Percentiles rank a stretch among this genome's conserved stretches.
Conservation (phyloP, 495 filamentous ascomycete species). For the Aspergillus conjunctus region DNA sequence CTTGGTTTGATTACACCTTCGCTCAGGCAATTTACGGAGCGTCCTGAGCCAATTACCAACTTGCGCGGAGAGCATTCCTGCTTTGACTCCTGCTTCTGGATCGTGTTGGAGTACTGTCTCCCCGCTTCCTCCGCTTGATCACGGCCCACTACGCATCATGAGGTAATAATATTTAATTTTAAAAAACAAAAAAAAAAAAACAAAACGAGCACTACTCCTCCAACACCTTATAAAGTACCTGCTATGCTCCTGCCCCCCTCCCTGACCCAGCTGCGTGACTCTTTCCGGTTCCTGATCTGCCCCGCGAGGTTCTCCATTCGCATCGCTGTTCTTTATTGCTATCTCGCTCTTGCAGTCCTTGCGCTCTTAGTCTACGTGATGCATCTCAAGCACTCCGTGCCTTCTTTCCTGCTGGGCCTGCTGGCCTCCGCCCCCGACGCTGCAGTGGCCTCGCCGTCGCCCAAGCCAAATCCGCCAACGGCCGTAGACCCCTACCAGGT, state of each 20-base stretch:
- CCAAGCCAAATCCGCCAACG: slow-evolving; percentile 27
- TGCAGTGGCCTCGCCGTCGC: slow-evolving; percentile 15
- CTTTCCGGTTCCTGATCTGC: slow-evolving; percentile 36
- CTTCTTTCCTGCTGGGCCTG: slow-evolving; percentile 41
- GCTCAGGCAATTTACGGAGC: slow-evolving; percentile 24
- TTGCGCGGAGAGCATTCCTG: slow-evolving; percentile 10
- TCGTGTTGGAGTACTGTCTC: slow-evolving; percentile 15
- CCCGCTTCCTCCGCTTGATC: slow-evolving; percentile 6
- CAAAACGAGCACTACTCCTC: background rate
- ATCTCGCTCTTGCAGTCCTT: slow-evolving; percentile 37
- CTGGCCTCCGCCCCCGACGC: slow-evolving; percentile 33
- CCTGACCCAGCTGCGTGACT: slow-evolving; percentile 28
- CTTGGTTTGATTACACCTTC: slow-evolving; percentile 20
- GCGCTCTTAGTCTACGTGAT: slow-evolving; percentile 39
- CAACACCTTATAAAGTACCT: slow-evolving; percentile 1
- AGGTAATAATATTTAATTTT: slow-evolving; percentile 17
- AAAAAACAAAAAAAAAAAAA: slow-evolving; percentile 17
- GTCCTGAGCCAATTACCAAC: slow-evolving; percentile 14
- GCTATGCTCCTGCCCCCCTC: slow-evolving; percentile 20
- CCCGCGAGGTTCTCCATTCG: slow-evolving; percentile 36
- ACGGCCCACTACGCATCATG: slow-evolving; percentile 24
- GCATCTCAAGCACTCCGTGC: slow-evolving; percentile 43
- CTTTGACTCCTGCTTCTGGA: slow-evolving; percentile 20
- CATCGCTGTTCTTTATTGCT: slow-evolving; percentile 33
- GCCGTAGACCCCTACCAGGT: slow-evolving; percentile 50